Conservation (phyloP, 805 yeast species). For the Scheffersomyces lignosus region DNA sequence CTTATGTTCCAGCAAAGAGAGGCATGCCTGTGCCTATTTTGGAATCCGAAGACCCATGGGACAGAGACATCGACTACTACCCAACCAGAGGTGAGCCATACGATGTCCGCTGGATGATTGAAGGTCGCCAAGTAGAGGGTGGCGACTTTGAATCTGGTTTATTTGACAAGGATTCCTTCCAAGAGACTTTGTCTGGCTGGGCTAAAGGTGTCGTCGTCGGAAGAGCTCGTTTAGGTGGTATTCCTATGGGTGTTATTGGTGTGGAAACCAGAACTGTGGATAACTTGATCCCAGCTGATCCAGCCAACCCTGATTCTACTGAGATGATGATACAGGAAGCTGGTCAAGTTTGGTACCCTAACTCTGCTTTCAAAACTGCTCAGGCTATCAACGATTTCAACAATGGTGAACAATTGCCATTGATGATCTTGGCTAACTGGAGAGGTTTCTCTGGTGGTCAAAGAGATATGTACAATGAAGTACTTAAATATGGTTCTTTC, state of each 20-base stretch:
- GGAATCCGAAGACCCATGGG: conserved; percentile 85
- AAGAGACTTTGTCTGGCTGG: conserved; percentile 97
- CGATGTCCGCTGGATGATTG: conserved; percentile 94
- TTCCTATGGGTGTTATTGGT: conserved; percentile 96
- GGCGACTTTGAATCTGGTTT: conserved; percentile 82
- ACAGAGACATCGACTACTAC: conserved; percentile 80
- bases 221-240: conserved; percentile 98
- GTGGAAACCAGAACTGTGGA: conserved; percentile 92
- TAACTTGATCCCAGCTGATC: conserved; percentile 93
- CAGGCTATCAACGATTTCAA: conserved; percentile 98
- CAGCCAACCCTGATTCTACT: conserved; percentile 95
- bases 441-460: conserved; percentile 99
- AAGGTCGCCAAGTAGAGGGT: conserved; percentile 68
- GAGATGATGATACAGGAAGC: conserved; percentile 90
- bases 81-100: conserved; percentile 74
- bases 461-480: conserved; percentile 99
- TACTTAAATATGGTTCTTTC: conserved; percentile 92
- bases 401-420: conserved; percentile 95
- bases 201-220: conserved; percentile 98
- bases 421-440: conserved; percentile 98
- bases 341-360: conserved; percentile 99
- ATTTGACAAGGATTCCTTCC: conserved; percentile 91
- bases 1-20: conserved; percentile 90
- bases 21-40: conserved; percentile 88
- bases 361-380: conserved; percentile 98